Conservation (phyloP, 2,329 filamentous ascomycete species). For the Cyphellophora europaea region DNA sequence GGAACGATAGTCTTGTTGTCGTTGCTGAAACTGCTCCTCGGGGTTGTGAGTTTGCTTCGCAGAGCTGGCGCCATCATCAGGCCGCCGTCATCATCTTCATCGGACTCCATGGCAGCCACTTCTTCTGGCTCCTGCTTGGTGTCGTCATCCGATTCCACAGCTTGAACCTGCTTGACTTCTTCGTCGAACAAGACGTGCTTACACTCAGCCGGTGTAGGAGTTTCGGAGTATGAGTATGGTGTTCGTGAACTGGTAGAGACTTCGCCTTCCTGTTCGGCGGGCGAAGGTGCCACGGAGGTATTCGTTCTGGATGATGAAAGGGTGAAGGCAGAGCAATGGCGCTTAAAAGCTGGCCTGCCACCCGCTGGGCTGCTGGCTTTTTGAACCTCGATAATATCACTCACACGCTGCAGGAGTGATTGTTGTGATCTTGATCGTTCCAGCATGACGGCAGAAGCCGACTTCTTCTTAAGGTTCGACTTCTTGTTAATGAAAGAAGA, state of each 20-base stretch:
- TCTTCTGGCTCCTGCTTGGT: conserved; percentile 55
- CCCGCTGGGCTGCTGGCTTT: conserved; percentile 47
- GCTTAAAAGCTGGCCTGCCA: conserved; percentile 47
- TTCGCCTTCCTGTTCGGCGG: conserved; percentile 30
- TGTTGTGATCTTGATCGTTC: conserved; percentile 81
- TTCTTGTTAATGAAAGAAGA: conserved; percentile 69
- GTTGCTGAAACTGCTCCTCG: conserved; percentile 43
- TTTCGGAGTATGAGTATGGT: conserved; percentile 56
- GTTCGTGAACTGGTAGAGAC: conserved; percentile 32
- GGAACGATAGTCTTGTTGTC: conserved; percentile 83
- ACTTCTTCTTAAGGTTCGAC: conserved; percentile 91
- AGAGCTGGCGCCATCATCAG: conserved; percentile 70
- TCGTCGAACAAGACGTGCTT: conserved; percentile 96
- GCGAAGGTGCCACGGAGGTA: conserved; percentile 44
- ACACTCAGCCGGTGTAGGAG: conserved; percentile 49
- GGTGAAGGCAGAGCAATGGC: conserved; percentile 60
- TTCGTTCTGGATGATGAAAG: conserved; percentile 46
- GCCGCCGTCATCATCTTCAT: conserved; percentile 58
- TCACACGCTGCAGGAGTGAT: conserved; percentile 80
- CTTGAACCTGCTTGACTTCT: conserved; percentile 91
- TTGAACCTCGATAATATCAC: conserved; percentile 76
- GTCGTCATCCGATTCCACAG: conserved; percentile 75
- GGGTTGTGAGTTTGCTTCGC: conserved; percentile 43
- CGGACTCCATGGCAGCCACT: conserved; percentile 30
- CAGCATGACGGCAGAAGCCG: conserved; percentile 91